A percentile compares a stretch with the other conserved stretches of the same genome.
Evolutionary conservation across 2,329 filamentous ascomycete genomes (phyloP).

Genomic region (Coccinonectria pachysandricola): DNA sequence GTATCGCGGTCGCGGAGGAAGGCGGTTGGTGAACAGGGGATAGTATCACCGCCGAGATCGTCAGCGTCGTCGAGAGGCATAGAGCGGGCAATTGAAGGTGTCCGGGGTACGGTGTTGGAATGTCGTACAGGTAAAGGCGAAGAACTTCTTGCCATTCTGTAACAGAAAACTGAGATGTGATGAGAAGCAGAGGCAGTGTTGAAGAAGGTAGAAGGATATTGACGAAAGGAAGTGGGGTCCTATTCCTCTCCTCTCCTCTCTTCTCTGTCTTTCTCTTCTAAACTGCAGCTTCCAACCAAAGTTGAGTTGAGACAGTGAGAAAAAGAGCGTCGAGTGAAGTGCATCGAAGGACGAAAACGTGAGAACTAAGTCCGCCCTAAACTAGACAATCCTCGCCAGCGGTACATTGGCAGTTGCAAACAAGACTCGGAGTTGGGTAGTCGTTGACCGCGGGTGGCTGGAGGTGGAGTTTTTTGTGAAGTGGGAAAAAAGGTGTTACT

Average conservation of each 20-base stretch:
- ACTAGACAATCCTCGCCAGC: too few relatives aligned
- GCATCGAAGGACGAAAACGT: too few relatives aligned
- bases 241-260: too few relatives aligned
- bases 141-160: slow-evolving; percentile 19
- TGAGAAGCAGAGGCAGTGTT: slow-evolving; percentile 4
- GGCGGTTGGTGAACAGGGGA: slow-evolving; percentile 32
- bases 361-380: too few relatives aligned
- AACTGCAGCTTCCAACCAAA: too few relatives aligned
- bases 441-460: slow-evolving; percentile 3
- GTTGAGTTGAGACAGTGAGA: too few relatives aligned
- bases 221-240: slow-evolving; percentile 3
- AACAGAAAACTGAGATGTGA: slow-evolving; percentile 4
- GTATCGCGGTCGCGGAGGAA: slow-evolving; percentile 21
- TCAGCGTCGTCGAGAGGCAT: slow-evolving; percentile 30
- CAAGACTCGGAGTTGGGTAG: too few relatives aligned
- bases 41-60: slow-evolving; percentile 35
- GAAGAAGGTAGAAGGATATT: slow-evolving; percentile 6
- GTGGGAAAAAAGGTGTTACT: too few relatives aligned
- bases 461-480: slow-evolving; percentile 10
- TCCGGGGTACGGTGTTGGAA: slow-evolving; percentile 18
- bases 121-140: slow-evolving; percentile 24
- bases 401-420: too few relatives aligned
- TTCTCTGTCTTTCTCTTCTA: too few relatives aligned
- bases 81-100: slow-evolving; percentile 17
- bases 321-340: too few relatives aligned